Percentiles rank a stretch among this genome's conserved stretches.
phyloP scores from a whole-genome alignment of 164 flowering plant species.

The Pachysandra terminalis region DNA sequence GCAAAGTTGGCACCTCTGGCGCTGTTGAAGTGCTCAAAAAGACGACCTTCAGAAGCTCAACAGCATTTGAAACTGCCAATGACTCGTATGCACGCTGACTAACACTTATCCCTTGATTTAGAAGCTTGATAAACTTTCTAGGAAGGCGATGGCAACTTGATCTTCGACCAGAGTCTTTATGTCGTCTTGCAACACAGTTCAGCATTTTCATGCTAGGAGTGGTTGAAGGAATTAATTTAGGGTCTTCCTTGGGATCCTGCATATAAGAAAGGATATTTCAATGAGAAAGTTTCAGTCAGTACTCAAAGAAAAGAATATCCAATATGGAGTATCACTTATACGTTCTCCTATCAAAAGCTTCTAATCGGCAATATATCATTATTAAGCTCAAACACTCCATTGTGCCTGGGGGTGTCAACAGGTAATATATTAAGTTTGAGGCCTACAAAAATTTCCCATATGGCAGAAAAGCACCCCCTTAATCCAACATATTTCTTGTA shows the following conservation, averaged over 20 bases:
- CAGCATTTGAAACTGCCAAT: constrained; percentile 85
- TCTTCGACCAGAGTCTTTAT: constrained; percentile 27
- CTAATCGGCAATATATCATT: no score
- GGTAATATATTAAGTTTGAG: no score
- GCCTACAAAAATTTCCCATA: no score
- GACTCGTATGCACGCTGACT: constrained; percentile 44
- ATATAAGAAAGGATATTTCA: background rate
- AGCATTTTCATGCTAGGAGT: constrained; percentile 21
- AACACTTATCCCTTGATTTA: constrained; percentile 32
- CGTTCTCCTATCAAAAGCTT: no score
- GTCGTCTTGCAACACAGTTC: constrained; percentile 15
- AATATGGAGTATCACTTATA: no score
- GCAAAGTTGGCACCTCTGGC: constrained; percentile 53
- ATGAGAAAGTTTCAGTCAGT: no score
- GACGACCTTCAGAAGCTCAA: constrained; percentile 84
- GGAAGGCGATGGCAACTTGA: constrained; percentile 39
- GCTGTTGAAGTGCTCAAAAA: constrained; percentile 69
- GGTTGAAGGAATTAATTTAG: constrained; percentile 18
- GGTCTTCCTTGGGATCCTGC: constrained; percentile 30
- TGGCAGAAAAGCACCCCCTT: no score
- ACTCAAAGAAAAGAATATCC: no score
- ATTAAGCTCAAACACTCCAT: no score
- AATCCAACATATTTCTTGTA: no score
- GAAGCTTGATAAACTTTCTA: constrained; percentile 47
- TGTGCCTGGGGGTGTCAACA: no score